Conservation (phyloP, 140 eudicot species). For the Anethum foeniculum region DNA sequence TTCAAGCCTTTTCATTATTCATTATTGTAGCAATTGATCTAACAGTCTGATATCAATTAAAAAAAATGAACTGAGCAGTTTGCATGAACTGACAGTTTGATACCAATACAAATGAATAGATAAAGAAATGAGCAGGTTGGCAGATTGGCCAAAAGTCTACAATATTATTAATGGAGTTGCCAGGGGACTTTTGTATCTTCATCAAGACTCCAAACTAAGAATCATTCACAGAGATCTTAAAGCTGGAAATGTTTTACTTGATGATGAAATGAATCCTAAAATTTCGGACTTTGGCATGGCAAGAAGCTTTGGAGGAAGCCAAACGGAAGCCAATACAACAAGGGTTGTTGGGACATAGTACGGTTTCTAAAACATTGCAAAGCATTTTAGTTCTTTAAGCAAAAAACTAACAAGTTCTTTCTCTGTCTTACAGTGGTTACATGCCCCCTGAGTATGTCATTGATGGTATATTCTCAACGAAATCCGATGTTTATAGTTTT, state of each 20-base stretch:
- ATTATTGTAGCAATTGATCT: not conserved
- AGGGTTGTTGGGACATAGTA: slow-evolving; percentile 48
- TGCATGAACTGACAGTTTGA: not conserved
- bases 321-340: slow-evolving; percentile 36
- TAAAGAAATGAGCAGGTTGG: not conserved
- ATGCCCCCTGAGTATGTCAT: slow-evolving; percentile 43
- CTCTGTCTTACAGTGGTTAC: slow-evolving; percentile 24
- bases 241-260: slow-evolving; percentile 4
- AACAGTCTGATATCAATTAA: not conserved
- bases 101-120: not conserved
- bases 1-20: not conserved
- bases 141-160: not conserved
- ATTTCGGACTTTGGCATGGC: slow-evolving; percentile 9
- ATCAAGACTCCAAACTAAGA: slow-evolving; percentile 10
- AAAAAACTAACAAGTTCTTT: not conserved
- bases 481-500: slow-evolving; percentile 7
- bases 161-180: slow-evolving; percentile 5
- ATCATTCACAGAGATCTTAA: slow-evolving; percentile 9
- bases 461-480: not conserved
- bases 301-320: slow-evolving; percentile 36
- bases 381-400: not conserved
- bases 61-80: not conserved
- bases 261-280: slow-evolving; percentile 3
- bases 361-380: not conserved
- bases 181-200: slow-evolving; percentile 7